Conservation (phyloP, 805 yeast species). For the Starmera dryadoides region DNA sequence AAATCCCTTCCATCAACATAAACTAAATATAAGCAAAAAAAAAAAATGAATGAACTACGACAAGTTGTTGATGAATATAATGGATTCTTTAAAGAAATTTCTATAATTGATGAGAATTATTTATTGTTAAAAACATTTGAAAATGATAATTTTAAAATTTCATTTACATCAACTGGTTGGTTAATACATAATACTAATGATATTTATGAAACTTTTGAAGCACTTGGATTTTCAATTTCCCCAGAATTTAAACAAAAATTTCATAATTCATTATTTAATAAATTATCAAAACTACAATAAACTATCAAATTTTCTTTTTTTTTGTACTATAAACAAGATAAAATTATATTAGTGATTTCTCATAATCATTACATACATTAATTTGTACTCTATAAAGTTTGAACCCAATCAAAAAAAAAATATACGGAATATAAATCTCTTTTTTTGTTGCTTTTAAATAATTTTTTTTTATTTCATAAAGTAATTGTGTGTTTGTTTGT, state of each 20-base stretch:
- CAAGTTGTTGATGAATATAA: slow-evolving; percentile 4
- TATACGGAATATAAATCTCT: no score
- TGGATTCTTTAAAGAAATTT: slow-evolving; percentile 1
- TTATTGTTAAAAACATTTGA: slow-evolving; percentile 8
- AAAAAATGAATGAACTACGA: slow-evolving; percentile 1
- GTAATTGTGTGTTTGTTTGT: no score
- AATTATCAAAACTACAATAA: neutral
- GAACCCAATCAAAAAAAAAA: no score
- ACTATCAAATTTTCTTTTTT: no score
- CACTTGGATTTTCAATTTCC: neutral
- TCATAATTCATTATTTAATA: slow-evolving; percentile 1
- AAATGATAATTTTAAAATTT: neutral
- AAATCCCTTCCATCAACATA: neutral
- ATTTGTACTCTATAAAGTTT: no score
- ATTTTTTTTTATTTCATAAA: no score
- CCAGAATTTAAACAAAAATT: slow-evolving; percentile 1
- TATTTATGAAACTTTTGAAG: slow-evolving; percentile 22
- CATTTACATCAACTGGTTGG: slow-evolving; percentile 10
- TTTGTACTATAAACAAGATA: no score
- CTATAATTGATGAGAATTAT: neutral
- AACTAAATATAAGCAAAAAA: no score
- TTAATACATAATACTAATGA: neutral
- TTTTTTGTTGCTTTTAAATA: no score
- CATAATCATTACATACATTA: no score
- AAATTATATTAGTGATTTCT: no score